Base-by-base conservation (phyloP, 1,284 basidiomycete species). In the Pseudozyma pruni region DNA sequence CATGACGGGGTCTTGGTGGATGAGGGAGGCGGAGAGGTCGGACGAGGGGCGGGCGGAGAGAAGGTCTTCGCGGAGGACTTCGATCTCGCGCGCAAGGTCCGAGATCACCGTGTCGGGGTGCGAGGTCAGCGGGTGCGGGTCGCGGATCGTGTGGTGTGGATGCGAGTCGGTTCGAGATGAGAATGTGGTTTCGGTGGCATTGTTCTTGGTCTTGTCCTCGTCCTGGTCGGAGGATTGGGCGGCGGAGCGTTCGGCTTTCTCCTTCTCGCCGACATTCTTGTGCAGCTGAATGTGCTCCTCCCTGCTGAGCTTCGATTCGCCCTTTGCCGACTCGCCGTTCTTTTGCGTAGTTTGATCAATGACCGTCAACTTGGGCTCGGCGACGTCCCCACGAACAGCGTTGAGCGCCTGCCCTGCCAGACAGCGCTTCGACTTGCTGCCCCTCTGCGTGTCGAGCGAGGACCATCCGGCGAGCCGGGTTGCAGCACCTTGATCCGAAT, bases 41-140 rank as follows among this genome's bases (percentile, higher is more conserved):
- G 48, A 14, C 0, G 59, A 44, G 4, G 59, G 25, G 7, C 53
- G 62, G 0, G 54, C 34, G 1, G 68, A 67, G 16, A 88, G 87
- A 16, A 98, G 85, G 76, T 94, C 92, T 22, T 87, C 87, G 72
- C 91, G 87, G 48, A 94, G 85, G 53, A 91, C 90, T 16, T 89
- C 87, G 61, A 92, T 90, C 50, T 92, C 90, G 50, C 86, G 86
- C 8, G 94, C 93, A 32, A 93, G 85, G 1, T 87, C 83, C 8
- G 91, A 86, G 48, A 98, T 87, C 13, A 85, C 77, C 42, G 85
- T 81, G 73, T 91, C 87, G 0, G 91, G 89, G 70, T 95, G 92
- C 77, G 90, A 87, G 8, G 88, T 85, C 8, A 98, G 88, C 0
- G 87, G 85, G 77, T 91, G 88, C 3, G 75, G 73, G 29, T 82